Conservation (phyloP, 2,329 filamentous ascomycete genomes). For the Lecanicillium sp. region DNA sequence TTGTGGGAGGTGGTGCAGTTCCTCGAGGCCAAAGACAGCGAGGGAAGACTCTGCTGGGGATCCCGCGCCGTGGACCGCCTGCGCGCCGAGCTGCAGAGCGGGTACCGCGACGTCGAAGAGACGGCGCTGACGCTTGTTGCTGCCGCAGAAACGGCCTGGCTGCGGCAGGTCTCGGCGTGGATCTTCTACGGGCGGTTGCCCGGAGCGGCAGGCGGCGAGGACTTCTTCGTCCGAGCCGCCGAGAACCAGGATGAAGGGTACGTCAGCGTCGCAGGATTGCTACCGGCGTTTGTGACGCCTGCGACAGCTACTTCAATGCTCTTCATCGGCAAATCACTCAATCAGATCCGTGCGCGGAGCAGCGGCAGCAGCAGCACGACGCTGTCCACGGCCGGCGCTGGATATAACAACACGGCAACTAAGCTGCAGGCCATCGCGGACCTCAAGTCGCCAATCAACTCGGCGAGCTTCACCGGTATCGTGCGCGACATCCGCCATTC, state of each 20-base stretch:
- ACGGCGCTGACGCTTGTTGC: conserved; percentile 67
- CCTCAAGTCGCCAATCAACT: conserved; percentile 67
- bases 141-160: conserved; percentile 82
- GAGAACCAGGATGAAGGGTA: conserved; percentile 47
- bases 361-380: conserved; percentile 37
- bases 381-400: conserved; percentile 28
- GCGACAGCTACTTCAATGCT: conserved; percentile 76
- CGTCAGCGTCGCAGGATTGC: conserved; percentile 48
- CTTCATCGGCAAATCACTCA: conserved; percentile 84
- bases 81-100: conserved; percentile 72
- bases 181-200: conserved; percentile 82
- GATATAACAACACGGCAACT: conserved; percentile 54
- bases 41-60: conserved; percentile 49
- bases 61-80: conserved; percentile 72
- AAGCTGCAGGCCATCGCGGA: conserved; percentile 65
- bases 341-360: conserved; percentile 64
- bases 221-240: conserved; percentile 72
- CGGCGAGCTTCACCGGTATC: conserved; percentile 61
- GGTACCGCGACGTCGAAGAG: conserved; percentile 78
- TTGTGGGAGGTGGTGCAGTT: conserved; percentile 67
- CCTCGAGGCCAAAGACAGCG: conserved; percentile 46
- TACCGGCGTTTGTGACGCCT: conserved; percentile 74
- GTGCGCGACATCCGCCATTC: conserved; percentile 73
- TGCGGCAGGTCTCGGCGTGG: conserved; percentile 87
- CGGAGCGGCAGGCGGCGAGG: conserved; percentile 63